A percentile compares a stretch with the other conserved stretches of the same genome.
phyloP scores from a whole-genome alignment of 2,329 filamentous ascomycete species.

The Exophiala dermatitidis region DNA sequence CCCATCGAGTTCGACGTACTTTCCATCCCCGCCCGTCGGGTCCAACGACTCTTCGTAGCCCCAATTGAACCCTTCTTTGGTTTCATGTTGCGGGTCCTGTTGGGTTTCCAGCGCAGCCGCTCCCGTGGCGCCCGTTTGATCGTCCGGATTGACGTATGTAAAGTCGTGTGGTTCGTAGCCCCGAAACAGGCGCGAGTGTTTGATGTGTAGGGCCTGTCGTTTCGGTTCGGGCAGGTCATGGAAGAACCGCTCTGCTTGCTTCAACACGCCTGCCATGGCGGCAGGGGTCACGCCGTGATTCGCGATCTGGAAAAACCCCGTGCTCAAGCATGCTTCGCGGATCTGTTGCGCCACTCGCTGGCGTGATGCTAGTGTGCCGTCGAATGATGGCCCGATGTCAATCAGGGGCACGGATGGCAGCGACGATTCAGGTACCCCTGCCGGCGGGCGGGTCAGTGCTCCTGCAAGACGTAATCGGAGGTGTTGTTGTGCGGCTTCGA shows the following conservation, averaged over 20 bases:
- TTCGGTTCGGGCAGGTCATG: constrained; percentile 19
- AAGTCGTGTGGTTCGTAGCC: constrained; percentile 24
- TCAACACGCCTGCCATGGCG: constrained; percentile 39
- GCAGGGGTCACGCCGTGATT: constrained; percentile 42
- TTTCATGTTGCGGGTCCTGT: constrained; percentile 13
- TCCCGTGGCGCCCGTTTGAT: constrained; percentile 3
- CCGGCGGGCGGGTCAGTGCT: constrained; percentile 16
- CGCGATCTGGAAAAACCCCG: constrained; percentile 50
- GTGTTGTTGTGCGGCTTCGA: constrained; percentile 17
- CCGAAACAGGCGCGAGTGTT: constrained; percentile 32
- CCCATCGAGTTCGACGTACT: constrained; percentile 26
- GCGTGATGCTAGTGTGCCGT: constrained; percentile 4
- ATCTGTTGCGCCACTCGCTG: constrained; percentile 33
- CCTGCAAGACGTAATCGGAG: constrained; percentile 22
- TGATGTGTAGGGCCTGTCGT: constrained; percentile 32
- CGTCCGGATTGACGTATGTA: constrained; percentile 25
- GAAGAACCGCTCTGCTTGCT: constrained; percentile 44
- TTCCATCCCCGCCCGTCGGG: constrained; percentile 20
- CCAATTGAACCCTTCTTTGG: constrained; percentile 28
- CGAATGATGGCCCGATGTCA: constrained; percentile 24
- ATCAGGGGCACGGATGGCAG: constrained; percentile 25
- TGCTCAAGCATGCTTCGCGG: constrained; percentile 40
- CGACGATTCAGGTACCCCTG: constrained; percentile 5
- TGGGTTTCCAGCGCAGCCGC: neutral
- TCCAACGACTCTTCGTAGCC: constrained; percentile 25